A percentile compares a stretch with the other conserved stretches of the same genome.
phyloP scores from a whole-genome alignment of 1,284 basidiomycete species.

The Sporisorium graminicola region DNA sequence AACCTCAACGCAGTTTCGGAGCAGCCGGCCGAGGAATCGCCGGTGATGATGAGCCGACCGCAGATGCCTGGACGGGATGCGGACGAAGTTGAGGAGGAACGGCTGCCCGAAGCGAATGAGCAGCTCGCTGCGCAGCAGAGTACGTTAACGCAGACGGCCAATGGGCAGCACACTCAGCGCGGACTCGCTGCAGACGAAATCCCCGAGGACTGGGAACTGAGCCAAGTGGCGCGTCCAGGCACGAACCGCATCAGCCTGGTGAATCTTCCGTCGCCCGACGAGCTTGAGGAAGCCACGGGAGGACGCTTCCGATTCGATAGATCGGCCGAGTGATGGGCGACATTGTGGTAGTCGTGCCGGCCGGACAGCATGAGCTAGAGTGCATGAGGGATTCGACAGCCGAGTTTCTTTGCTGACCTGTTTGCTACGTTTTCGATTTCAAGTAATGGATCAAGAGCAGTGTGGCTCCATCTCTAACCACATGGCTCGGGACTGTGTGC shows the following conservation, averaged over 20 bases:
- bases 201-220: constrained; percentile 46
- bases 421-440: not conserved
- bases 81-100: not conserved
- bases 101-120: not conserved
- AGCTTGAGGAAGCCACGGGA: constrained; percentile 45
- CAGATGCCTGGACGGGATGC: constrained; percentile 10
- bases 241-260: constrained; percentile 47
- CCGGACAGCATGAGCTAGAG: not conserved
- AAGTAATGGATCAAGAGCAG: not conserved
- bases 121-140: not conserved
- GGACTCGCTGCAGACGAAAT: constrained; percentile 26
- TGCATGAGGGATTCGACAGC: not conserved
- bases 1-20: constrained; percentile 47
- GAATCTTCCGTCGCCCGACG: constrained; percentile 43
- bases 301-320: constrained; percentile 35
- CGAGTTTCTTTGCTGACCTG: not conserved
- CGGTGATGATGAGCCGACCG: constrained; percentile 26
- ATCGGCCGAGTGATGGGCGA: constrained; percentile 12
- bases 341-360: not conserved
- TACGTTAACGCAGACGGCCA: not conserved
- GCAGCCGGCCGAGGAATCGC: constrained; percentile 47
- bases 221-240: constrained; percentile 32
- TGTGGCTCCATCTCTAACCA: not conserved
- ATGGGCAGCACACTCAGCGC: not conserved
- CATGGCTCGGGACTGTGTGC: not conserved